Evolutionary conservation across 2,329 filamentous ascomycete species (phyloP).

Genomic region (Colletotrichum gloeosporioides): DNA sequence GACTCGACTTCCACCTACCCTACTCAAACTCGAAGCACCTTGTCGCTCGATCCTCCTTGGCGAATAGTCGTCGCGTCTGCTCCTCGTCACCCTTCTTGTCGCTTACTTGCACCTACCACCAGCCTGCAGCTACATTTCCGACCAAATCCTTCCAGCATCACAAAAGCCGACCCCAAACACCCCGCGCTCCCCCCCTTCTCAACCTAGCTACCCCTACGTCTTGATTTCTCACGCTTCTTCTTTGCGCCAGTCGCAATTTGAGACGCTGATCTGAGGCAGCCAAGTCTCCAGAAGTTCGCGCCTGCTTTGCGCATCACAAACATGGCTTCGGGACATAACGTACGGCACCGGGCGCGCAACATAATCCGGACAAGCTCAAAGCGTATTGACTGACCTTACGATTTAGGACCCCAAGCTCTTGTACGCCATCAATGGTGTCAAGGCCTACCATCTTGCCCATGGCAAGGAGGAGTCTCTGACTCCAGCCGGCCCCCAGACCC

Average conservation of each 20-base stretch:
- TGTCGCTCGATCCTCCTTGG: background rate
- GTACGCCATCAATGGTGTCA: slow-evolving; percentile 82
- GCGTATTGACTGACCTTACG: background rate
- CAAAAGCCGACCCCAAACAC: background rate
- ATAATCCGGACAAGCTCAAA: background rate
- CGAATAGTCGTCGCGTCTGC: slow-evolving; percentile 7
- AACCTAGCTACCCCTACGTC: background rate
- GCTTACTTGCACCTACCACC: background rate
- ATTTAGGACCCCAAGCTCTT: slow-evolving; percentile 67
- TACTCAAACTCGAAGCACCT: background rate
- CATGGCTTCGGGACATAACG: slow-evolving; percentile 53
- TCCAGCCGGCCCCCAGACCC: slow-evolving; percentile 83
- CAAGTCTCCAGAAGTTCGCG: background rate
- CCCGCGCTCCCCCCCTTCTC: background rate
- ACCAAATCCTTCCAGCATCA: background rate
- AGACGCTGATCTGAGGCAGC: background rate
- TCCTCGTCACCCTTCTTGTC: slow-evolving; percentile 7
- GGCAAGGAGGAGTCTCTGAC: slow-evolving; percentile 85
- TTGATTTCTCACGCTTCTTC: background rate
- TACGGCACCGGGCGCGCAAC: slow-evolving; percentile 26
- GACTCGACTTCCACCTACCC: background rate
- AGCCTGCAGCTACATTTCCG: background rate
- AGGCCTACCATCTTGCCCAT: slow-evolving; percentile 89
- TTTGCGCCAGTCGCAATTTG: background rate
- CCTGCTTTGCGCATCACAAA: slow-evolving; percentile 4